phyloP scores from a whole-genome alignment of 1,284 basidiomycete genomes.

The Cronartium quercuum region DNA sequence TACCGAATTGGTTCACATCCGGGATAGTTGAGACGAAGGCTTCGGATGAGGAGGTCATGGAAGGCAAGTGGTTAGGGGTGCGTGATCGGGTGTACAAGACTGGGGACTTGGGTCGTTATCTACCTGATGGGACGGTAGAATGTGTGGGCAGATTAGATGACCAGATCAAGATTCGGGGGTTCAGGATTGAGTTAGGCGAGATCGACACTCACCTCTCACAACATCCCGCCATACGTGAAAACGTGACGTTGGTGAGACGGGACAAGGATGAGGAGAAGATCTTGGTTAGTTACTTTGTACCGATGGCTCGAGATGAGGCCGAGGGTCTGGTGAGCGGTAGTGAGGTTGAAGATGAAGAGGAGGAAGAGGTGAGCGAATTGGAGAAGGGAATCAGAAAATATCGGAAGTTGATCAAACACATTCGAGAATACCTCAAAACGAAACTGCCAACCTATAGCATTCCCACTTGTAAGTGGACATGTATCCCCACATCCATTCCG shows the following conservation, averaged over 20 bases:
- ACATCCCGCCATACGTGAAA: slow-evolving; percentile 88
- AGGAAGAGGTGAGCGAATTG: slow-evolving; percentile 58
- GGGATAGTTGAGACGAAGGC: slow-evolving; percentile 56
- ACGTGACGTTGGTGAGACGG: slow-evolving; percentile 90
- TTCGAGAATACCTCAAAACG: slow-evolving; percentile 92
- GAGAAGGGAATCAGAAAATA: slow-evolving; percentile 72
- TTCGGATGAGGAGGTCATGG: slow-evolving; percentile 60
- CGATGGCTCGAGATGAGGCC: slow-evolving; percentile 55
- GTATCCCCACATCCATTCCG: neutral
- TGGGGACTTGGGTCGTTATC: slow-evolving; percentile 90
- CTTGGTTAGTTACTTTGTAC: slow-evolving; percentile 97
- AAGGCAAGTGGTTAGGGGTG: slow-evolving; percentile 80
- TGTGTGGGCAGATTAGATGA: slow-evolving; percentile 97
- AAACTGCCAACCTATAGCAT: slow-evolving; percentile 92
- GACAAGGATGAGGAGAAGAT: slow-evolving; percentile 99
- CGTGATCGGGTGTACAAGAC: slow-evolving; percentile 97
- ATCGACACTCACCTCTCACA: slow-evolving; percentile 94
- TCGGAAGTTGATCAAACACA: slow-evolving; percentile 80
- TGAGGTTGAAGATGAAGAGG: slow-evolving; percentile 58
- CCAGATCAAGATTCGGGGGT: slow-evolving; percentile 98
- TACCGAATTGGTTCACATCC: slow-evolving; percentile 79
- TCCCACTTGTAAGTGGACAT: slow-evolving; percentile 62
- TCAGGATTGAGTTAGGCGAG: slow-evolving; percentile 97
- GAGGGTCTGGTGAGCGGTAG: slow-evolving; percentile 63
- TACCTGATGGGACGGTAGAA: slow-evolving; percentile 88